phyloP scores from a whole-genome alignment of 2,329 filamentous ascomycete species.

The Basipetospora chlamydospora region DNA sequence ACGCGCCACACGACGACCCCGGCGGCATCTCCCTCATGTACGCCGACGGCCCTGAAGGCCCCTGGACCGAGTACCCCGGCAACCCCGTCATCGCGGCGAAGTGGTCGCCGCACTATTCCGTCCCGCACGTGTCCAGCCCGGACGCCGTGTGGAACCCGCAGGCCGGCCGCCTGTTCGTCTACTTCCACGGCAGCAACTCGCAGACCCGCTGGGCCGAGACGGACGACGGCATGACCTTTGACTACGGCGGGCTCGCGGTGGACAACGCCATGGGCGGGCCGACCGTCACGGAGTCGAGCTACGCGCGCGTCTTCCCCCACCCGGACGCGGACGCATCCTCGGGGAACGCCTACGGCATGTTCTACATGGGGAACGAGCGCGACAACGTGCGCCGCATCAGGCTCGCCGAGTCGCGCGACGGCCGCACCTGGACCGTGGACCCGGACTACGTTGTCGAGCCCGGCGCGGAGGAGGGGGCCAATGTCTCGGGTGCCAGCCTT shows the following conservation, averaged over 20 bases:
- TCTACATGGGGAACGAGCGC: slow-evolving; percentile 14
- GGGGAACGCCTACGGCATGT: slow-evolving; percentile 13
- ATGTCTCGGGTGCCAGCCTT: slow-evolving; percentile 9
- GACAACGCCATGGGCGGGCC: slow-evolving; percentile 13
- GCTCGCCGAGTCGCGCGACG: slow-evolving; percentile 12
- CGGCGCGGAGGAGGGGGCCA: slow-evolving; percentile 8
- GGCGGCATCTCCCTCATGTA: slow-evolving; percentile 13
- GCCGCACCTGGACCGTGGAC: slow-evolving; percentile 10
- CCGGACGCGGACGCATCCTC: slow-evolving; percentile 10
- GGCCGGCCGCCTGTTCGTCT: slow-evolving; percentile 8
- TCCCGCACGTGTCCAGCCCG: slow-evolving; percentile 10
- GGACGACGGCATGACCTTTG: slow-evolving; percentile 9
- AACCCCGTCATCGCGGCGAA: slow-evolving; percentile 9
- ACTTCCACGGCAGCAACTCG: slow-evolving; percentile 10
- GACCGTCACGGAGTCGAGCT: slow-evolving; percentile 13
- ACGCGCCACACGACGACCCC: slow-evolving; percentile 14
- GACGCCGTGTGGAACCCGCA: slow-evolving; percentile 9
- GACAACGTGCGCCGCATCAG: slow-evolving; percentile 13
- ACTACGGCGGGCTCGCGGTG: slow-evolving; percentile 11
- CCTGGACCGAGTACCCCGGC: slow-evolving; percentile 9
- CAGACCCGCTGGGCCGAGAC: slow-evolving; percentile 9
- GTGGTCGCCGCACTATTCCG: slow-evolving; percentile 8
- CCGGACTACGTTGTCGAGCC: slow-evolving; percentile 8
- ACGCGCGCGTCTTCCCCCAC: slow-evolving; percentile 13
- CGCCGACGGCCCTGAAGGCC: slow-evolving; percentile 9